Base-by-base conservation (phyloP, 2,329 filamentous ascomycete genomes). In the Decorospora gaudefroyi region DNA sequence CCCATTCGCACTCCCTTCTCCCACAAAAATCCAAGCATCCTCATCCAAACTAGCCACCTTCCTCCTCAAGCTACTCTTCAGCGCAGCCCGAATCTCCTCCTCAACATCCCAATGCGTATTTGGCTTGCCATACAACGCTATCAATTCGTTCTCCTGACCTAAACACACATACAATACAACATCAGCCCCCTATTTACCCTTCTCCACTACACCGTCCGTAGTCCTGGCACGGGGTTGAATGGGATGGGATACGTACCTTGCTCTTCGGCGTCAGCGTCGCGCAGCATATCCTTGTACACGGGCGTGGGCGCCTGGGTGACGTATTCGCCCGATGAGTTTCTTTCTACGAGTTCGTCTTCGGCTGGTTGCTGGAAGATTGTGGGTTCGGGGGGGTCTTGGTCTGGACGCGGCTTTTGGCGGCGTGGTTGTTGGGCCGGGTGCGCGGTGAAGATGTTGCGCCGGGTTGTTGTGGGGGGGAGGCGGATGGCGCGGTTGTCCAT, bases 1-100 rank as follows among this genome's bases (percentile, higher is more conserved):
- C 2, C 12, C 21, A 32, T 55, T 58, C 18, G 43, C 40, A 22
- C 55, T 51, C 2, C 12, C 21, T 58, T 89, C 86, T 2, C 81
- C 76, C 67, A 91, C 88, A 71, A 87, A 95, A 85, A 95, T 95
- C 90, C 90, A 96, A 60, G 85, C 87, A 62, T 96, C 90, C 36
- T 93, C 87, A 15, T 87, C 80, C 35, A 95, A 72, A 10, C 85
- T 83, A 11, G 82, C 80, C 2, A 90, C 86, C 65, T 90, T 89
- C 46, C 82, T 82, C 55, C 82, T 78, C 41, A 95, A 74, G 66
- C 85, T 90, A 22, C 83, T 80, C 52, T 82, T 81, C 39, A 79
- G 61, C 40, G 70, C 74, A 10, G 65, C 68, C 45, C 76, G 75
- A 35, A 78, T 72, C 55, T 76, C 76, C 69, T 51, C 57, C 31